phyloP scores from a whole-genome alignment of 1,284 basidiomycete genomes.

The Cryptococcus sp. region DNA sequence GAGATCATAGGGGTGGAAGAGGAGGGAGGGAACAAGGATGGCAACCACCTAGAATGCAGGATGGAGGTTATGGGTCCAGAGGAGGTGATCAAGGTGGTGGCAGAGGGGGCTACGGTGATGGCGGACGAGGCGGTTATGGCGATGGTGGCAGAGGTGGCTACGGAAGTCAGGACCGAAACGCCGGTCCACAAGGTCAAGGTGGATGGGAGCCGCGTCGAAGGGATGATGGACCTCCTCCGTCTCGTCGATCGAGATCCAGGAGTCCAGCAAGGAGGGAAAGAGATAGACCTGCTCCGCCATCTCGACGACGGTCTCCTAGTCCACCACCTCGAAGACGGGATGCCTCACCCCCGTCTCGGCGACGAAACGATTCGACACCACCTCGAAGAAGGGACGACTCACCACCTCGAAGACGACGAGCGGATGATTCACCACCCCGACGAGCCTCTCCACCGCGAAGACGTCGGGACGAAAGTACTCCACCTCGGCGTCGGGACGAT shows the following conservation, averaged over 20 bases:
- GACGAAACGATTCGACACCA: conserved; percentile 4
- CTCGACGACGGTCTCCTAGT: conserved; percentile 16
- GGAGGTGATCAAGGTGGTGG: conserved; percentile 6
- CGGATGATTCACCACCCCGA: background rate
- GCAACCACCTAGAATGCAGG: conserved; percentile 4
- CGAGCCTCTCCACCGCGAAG: conserved; percentile 1
- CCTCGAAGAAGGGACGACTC: background rate
- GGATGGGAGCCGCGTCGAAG: conserved; percentile 1
- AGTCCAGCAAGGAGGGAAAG: conserved; percentile 1
- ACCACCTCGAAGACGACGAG: background rate
- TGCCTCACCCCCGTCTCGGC: conserved; percentile 7
- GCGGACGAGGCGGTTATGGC: conserved; percentile 5
- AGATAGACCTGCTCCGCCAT: conserved; percentile 9
- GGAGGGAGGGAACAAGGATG: conserved; percentile 2
- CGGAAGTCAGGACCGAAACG: conserved; percentile 1
- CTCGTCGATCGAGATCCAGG: conserved; percentile 4
- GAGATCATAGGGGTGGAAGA: conserved; percentile 2
- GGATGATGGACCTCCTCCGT: background rate
- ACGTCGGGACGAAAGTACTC: background rate
- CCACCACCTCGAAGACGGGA: conserved; percentile 10
- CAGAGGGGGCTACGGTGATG: conserved; percentile 1
- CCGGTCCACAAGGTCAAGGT: conserved; percentile 3
- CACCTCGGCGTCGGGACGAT: conserved; percentile 15
- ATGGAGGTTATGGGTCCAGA: conserved; percentile 21
- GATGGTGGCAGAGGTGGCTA: conserved; percentile 4